These are phyloP conservation scores for Pythium apleroticum DNA, from an alignment of 352 stramenopile genomes.

Conservation along the genomic window DNA sequence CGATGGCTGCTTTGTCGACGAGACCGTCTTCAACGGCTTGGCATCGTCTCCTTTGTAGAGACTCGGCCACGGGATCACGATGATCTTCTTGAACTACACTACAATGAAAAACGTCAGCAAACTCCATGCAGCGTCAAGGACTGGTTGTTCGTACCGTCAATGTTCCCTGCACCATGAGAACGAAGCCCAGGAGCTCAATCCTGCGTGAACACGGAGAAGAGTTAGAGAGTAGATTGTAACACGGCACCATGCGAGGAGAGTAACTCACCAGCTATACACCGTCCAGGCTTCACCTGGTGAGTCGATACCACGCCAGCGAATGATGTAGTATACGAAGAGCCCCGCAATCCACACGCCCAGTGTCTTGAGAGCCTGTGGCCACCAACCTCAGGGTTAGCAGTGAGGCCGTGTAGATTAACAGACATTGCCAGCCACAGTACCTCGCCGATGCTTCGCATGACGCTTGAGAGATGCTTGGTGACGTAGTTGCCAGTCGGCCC, in stretches of 20 bases:
- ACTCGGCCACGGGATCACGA: conserved; percentile 40
- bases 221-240: too few species aligned
- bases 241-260: too few species aligned
- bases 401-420: too few species aligned
- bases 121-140: not conserved
- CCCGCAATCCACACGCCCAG: conserved; percentile 70
- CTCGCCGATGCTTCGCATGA: conserved; percentile 82
- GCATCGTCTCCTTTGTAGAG: conserved; percentile 54
- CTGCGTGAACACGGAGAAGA: too few species aligned
- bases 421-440: conserved; percentile 29
- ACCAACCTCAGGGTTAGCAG: conserved; percentile 29
- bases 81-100: conserved; percentile 82
- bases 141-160: conserved; percentile 44
- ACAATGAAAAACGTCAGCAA: not conserved
- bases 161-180: conserved; percentile 76
- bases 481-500: conserved; percentile 83
- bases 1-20: too few species aligned
- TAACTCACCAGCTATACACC: conserved; percentile 56
- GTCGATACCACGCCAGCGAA: conserved; percentile 51
- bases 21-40: too few species aligned
- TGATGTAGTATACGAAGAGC: conserved; percentile 75
- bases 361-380: conserved; percentile 42
- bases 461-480: conserved; percentile 82
- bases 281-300: conserved; percentile 73
- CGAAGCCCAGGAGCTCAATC: conserved; percentile 67